Evolutionary conservation across 1,284 basidiomycete genomes (phyloP).

Genomic region (Entoloma clypeatum): DNA sequence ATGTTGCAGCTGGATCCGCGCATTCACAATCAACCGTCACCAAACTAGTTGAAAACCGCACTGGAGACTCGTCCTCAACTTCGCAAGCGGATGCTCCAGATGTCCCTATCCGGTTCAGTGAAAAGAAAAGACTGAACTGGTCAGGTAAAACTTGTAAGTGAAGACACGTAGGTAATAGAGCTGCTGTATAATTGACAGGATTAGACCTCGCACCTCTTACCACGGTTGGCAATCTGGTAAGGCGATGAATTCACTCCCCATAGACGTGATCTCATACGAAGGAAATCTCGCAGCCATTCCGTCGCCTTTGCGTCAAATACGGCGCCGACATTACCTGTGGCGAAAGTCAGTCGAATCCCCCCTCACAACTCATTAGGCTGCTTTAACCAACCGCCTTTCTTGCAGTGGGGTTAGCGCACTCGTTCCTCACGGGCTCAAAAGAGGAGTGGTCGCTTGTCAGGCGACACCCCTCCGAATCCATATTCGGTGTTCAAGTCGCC

Average conservation of each 20-base stretch:
- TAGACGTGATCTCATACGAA: not conserved
- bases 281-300: conserved; percentile 69
- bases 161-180: not conserved
- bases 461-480: conserved; percentile 82
- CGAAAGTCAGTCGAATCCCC: conserved; percentile 59
- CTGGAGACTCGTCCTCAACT: conserved; percentile 23
- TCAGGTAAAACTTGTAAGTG: conserved; percentile 78
- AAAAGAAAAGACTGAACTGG: conserved; percentile 90
- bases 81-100: conserved; percentile 57
- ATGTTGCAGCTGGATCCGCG: not conserved
- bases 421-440: conserved; percentile 77
- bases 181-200: conserved; percentile 7
- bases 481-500: conserved; percentile 89
- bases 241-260: conserved; percentile 23
- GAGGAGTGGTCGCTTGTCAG: conserved; percentile 91
- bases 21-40: conserved; percentile 6
- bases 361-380: not conserved
- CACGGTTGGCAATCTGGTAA: conserved; percentile 90
- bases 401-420: conserved; percentile 78
- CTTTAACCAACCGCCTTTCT: conserved; percentile 3
- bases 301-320: conserved; percentile 80
- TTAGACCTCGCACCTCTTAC: conserved; percentile 90
- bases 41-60: conserved; percentile 30
- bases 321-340: conserved; percentile 96
- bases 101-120: conserved; percentile 65